Conservation (phyloP, 768 basidiomycete genomes). For the Omphalotus guepiniiformis region DNA sequence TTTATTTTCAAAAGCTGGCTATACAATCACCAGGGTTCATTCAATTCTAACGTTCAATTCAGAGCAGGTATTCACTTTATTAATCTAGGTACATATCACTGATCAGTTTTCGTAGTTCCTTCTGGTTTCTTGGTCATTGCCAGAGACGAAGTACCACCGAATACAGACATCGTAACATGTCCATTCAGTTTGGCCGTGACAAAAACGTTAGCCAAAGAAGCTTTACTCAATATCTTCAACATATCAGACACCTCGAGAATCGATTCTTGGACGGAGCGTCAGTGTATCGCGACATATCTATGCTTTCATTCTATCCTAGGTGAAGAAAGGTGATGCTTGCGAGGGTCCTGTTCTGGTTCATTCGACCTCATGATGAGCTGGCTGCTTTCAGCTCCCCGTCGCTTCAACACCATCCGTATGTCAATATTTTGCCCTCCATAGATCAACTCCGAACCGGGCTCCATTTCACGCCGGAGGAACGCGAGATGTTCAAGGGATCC, state of each 20-base stretch:
- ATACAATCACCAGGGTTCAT: no score
- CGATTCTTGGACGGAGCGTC: constrained; percentile 54
- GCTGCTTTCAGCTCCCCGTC: constrained; percentile 12
- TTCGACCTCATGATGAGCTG: constrained; percentile 1
- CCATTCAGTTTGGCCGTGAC: constrained; percentile 67
- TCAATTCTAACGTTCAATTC: no score
- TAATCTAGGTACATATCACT: no score
- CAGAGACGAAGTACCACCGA: constrained; percentile 37
- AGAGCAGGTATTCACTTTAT: no score
- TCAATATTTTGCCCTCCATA: constrained; percentile 58
- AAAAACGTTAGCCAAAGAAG: constrained; percentile 37
- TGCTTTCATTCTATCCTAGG: constrained; percentile 44
- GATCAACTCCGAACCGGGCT: constrained; percentile 65
- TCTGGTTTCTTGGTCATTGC: constrained; percentile 53
- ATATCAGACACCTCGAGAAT: constrained; percentile 16
- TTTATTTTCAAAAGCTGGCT: no score
- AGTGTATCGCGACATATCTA: constrained; percentile 66
- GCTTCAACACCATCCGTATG: constrained; percentile 55
- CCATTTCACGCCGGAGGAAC: constrained; percentile 62
- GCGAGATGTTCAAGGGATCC: constrained; percentile 66
- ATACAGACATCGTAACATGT: constrained; percentile 58
- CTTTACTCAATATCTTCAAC: constrained; percentile 38
- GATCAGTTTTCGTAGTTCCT: no score
- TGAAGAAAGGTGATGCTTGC: constrained; percentile 8
- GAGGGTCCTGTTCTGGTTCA: neutral